Base-by-base conservation (phyloP, 352 stramenopile species). In the Phytophthora cryptogea region DNA sequence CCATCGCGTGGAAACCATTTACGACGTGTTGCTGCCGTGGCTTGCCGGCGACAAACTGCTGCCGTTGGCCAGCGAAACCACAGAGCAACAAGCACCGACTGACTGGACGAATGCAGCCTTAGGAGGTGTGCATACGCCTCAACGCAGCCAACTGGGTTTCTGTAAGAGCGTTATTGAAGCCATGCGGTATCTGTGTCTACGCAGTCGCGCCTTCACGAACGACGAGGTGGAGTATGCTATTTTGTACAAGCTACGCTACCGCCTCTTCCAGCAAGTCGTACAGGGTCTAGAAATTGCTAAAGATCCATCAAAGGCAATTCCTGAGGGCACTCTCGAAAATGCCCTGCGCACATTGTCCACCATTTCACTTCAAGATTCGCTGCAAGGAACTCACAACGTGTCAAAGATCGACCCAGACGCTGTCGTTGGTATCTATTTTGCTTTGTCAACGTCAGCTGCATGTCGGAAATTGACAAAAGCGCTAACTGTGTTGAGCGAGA, bases 1-100 rank as follows among this genome's bases (percentile, higher is more conserved):
- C 60, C 86, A 97, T 54, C 78, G 86, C 33, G 76, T 92, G 10
- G 86, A 95, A 58, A 92, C 79, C 5, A 72, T 97, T 20, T 97
- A 97, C 55, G 89, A 96, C 50, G 88, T 97, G 30, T 47, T 97
- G 8, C 52, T 97, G 13, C 90, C 90, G 16, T 96, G 89, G 82
- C 76, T 97, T 14, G 81, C 85, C 26, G 77, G 78, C 10, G 82
- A 94, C 53, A 78, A 78, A 33, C 54, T 95, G 28, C 47, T 96
- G 26, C 84, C 86, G 5, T 50, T 93, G 17, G 85, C 74, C 4
- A 63, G 37, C 39, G 49, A 75, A 50, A 72, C 71, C 17, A 68
- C 72, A 0, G 59, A 78, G 27, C 56, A 68, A 39, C 27, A 8
- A 8, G 8, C 76, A 1, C 54, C 54, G 5, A 33, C 54, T 2